phyloP scores from a whole-genome alignment of 495 filamentous ascomycete species.

The Parathielavia appendiculata region DNA sequence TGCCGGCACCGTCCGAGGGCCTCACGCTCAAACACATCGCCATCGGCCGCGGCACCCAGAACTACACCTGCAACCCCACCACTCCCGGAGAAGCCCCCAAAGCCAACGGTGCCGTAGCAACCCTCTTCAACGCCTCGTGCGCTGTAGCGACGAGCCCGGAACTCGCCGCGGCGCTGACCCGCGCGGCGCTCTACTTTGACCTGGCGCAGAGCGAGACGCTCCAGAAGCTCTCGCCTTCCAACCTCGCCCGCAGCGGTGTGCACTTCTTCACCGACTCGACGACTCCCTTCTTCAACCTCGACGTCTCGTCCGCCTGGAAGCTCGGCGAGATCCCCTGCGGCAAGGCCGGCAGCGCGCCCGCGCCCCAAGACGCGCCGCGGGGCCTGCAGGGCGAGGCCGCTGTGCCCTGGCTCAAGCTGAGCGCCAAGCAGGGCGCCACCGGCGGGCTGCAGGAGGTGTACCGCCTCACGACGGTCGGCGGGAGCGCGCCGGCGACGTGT shows the following conservation, averaged over 20 bases:
- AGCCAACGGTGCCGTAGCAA: constrained; percentile 70
- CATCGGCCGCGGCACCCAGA: constrained; percentile 83
- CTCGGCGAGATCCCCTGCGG: constrained; percentile 58
- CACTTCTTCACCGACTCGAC: constrained; percentile 69
- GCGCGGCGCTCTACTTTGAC: constrained; percentile 52
- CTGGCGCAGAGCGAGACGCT: constrained; percentile 35
- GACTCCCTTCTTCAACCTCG: constrained; percentile 75
- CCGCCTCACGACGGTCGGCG: constrained; percentile 80
- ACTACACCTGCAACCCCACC: constrained; percentile 75
- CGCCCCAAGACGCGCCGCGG: constrained; percentile 53
- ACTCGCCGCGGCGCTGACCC: constrained; percentile 52
- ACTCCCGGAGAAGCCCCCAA: constrained; percentile 55
- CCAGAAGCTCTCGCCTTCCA: constrained; percentile 45
- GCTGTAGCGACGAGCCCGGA: constrained; percentile 60
- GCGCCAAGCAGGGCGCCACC: constrained; percentile 49
- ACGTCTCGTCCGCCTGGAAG: constrained; percentile 40
- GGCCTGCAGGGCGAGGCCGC: constrained; percentile 52
- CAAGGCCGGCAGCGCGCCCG: constrained; percentile 49
- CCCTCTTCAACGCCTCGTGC: constrained; percentile 85
- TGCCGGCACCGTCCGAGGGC: constrained; percentile 54
- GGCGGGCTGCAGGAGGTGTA: constrained; percentile 69
- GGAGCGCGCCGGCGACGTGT: constrained; percentile 71
- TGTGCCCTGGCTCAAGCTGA: constrained; percentile 68
- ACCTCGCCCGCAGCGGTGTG: constrained; percentile 61
- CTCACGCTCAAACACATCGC: constrained; percentile 67